Evolutionary conservation across 2,329 filamentous ascomycete genomes (phyloP), one percentile per base, ranked within the genome.

Genomic region (Colletotrichum tofieldiae): DNA sequence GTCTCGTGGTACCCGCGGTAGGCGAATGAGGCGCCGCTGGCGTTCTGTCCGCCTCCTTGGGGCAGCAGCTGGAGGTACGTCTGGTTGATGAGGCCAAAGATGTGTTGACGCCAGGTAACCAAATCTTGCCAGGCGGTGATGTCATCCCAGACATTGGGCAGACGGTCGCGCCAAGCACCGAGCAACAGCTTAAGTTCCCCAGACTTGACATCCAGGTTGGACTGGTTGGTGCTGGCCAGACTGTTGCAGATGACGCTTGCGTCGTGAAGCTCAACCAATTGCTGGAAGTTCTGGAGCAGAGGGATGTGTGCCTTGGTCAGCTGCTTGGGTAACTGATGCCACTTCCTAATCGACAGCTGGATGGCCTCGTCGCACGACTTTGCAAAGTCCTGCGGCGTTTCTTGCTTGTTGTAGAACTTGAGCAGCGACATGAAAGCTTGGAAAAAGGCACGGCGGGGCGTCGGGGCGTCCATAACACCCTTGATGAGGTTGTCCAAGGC

Each of bases 71-170:
- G 90, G 14, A 99, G 89, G 79, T 99, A 99, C 0, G 95, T 98
- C 60, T 90, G 91, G 81, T 99, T 99, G 84, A 99, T 98, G 32
- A 99, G 89, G 69, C 95, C 93, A 85, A 99, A 99, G 73, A 99
- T 98, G 82, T 99, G 96, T 81, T 99, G 97, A 76, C 96, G 92
- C 96, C 96, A 99, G 1, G 96, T 99, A n/a, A 99, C 96, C 51
- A 99, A 86, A 80, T 99, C 97, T 81, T 99, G 96, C 96, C 96
- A 99, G 49, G 96, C 94, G 75, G 97, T 98, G 82, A 99, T 99
- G 81, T 99, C 96, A 81, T 99, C 96, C 96, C 96, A 99, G 4
- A 98, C 93, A 79, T 99, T 99, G 1, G 96, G 96, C 64, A 99
- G 85, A 60, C 96, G 91, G 80, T 99, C 96, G 70, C 96, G 92